Base-by-base conservation (phyloP, 768 basidiomycete genomes). In the Dendrothele bispora region DNA sequence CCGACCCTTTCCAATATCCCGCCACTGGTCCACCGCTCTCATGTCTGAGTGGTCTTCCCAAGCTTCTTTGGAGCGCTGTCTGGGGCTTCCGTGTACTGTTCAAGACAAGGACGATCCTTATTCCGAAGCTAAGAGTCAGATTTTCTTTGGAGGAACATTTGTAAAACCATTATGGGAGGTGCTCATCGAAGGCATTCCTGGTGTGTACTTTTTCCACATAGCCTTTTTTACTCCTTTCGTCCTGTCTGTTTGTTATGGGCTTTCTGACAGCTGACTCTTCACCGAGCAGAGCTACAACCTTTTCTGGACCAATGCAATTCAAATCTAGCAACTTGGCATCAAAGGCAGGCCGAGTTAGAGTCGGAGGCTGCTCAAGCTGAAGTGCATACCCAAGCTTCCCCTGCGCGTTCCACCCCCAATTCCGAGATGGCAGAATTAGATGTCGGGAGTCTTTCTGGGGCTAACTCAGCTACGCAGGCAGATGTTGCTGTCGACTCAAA, bases 41-140 rank as follows among this genome's bases (percentile, higher is more conserved):
- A 80, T 87, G 67, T 75, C 84, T 45, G 97, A 99, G 69, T 98
- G 97, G 97, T 75, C 81, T 7, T 82, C 82, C 10, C 97, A 99
- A 65, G 88, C 92, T 2, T 71, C 77, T n/a, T 77, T 98, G 4
- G 97, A 99, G 64, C 77, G 80, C 52, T 79, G 83, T 46, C 80
- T 92, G 45, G 77, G 83, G 28, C 72, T 98, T 25, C 84, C 86
- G 15, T 69, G 78, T 12, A 85, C 82, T n/a, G 75, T 80, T 10
- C 65, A 67, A 49, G 61, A 70, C 11, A 68, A 65, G 1, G 65
- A 67, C 17, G 68, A 69, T 22, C 72, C 69, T 32, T 62, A 78
- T 2, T 74, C 74, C 40, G 83, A 86, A 65, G 86, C 82, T 22
- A 76, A 80, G 52, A 83, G 83, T 2, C 97, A 99, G 65, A 82